A percentile compares a stretch with the other conserved stretches of the same genome.
These are phyloP conservation scores for Ceriops decandra DNA, from an alignment of 345 rosid genomes.

Conservation along the genomic window DNA sequence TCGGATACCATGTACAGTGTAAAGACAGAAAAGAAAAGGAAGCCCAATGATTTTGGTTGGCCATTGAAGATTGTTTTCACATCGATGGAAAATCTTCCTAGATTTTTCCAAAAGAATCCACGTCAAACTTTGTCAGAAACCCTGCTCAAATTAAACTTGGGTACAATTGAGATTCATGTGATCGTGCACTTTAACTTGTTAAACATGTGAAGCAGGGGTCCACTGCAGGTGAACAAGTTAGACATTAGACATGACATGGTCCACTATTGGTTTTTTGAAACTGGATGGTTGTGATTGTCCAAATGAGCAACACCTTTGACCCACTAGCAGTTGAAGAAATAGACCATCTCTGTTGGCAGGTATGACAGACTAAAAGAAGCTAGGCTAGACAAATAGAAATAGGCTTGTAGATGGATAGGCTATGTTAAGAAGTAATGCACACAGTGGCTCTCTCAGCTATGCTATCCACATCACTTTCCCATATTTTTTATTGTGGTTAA, in stretches of 20 bases:
- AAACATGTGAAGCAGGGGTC: slow-evolving; percentile 21
- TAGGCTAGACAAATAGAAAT: not conserved
- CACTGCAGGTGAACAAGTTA: slow-evolving; percentile 18
- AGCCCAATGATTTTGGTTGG: not conserved
- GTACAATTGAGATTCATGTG: slow-evolving; percentile 7
- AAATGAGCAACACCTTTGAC: slow-evolving; percentile 32
- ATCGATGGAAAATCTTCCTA: not conserved
- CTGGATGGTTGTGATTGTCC: slow-evolving; percentile 35
- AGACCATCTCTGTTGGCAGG: slow-evolving; percentile 30
- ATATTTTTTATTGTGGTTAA: slow-evolving; percentile 28
- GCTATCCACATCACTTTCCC: slow-evolving; percentile 46
- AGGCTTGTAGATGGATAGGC: slow-evolving; percentile 23
- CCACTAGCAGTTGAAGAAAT: slow-evolving; percentile 50
- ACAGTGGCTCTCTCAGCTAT: slow-evolving; percentile 38
- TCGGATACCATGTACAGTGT: too few species aligned
- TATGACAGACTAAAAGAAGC: not conserved
- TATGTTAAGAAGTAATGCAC: slow-evolving; percentile 18
- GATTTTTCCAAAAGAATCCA: not conserved
- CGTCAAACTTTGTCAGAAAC: too few species aligned
- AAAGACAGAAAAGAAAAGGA: not conserved
- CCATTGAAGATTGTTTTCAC: not conserved
- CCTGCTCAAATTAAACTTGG: not conserved
- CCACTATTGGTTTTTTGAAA: slow-evolving; percentile 20
- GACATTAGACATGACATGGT: slow-evolving; percentile 8
- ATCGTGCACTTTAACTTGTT: slow-evolving; percentile 24